phyloP scores from a whole-genome alignment of 2,329 filamentous ascomycete genomes.

The Claviceps lovelessii region DNA sequence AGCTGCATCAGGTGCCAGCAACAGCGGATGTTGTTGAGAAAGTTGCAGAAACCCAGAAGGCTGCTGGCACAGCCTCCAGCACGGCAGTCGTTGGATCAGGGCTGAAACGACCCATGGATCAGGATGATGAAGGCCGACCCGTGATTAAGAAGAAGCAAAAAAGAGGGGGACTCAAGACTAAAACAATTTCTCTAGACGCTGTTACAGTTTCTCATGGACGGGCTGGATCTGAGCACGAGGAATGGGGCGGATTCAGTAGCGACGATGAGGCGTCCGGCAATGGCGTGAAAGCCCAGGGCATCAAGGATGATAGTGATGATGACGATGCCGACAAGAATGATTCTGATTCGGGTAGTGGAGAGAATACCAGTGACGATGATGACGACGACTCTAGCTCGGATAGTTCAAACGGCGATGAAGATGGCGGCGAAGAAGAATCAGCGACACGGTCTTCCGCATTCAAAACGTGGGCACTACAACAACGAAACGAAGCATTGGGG shows the following conservation, averaged over 20 bases:
- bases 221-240: conserved; percentile 28
- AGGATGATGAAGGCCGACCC: conserved; percentile 66
- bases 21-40: background rate
- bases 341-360: conserved; percentile 7
- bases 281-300: conserved; percentile 6
- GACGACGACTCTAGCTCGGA: conserved; percentile 20
- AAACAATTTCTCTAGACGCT: conserved; percentile 26
- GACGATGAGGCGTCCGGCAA: conserved; percentile 21
- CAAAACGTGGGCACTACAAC: conserved; percentile 81
- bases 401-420: conserved; percentile 13
- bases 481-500: conserved; percentile 72
- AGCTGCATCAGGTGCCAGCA: conserved; percentile 5
- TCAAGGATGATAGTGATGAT: conserved; percentile 10
- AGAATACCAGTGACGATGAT: conserved; percentile 14
- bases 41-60: background rate
- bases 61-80: background rate
- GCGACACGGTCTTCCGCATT: conserved; percentile 49
- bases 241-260: conserved; percentile 50
- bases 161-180: conserved; percentile 46
- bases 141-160: conserved; percentile 73
- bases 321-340: conserved; percentile 20
- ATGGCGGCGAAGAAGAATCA: conserved; percentile 15
- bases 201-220: conserved; percentile 24
- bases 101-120: conserved; percentile 71
- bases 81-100: conserved; percentile 49